Conservation (phyloP, 768 basidiomycete species). For the Boletus rubropictus region DNA sequence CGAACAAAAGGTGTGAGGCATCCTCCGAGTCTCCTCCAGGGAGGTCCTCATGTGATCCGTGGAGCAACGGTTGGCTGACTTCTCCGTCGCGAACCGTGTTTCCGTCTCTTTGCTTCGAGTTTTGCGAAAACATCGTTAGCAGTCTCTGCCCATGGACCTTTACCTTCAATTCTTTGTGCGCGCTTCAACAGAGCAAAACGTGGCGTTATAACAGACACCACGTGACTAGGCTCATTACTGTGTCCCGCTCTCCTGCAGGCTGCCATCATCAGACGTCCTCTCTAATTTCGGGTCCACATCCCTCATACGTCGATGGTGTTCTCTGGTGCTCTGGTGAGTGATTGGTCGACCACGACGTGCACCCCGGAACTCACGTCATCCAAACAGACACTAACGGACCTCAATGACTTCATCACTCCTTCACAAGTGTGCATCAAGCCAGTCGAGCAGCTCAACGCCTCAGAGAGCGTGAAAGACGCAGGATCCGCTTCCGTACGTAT, state of each 20-base stretch:
- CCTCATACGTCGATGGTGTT: constrained; percentile 56
- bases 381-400: constrained; percentile 77
- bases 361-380: constrained; percentile 6
- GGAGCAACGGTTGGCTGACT: constrained; percentile 55
- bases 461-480: constrained; percentile 36
- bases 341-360: not conserved
- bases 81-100: constrained; percentile 30
- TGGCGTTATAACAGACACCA: constrained; percentile 9
- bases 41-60: constrained; percentile 38
- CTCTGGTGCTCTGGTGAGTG: constrained; percentile 74
- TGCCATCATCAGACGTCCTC: not conserved
- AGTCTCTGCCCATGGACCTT: constrained; percentile 18
- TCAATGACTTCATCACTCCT: constrained; percentile 96
- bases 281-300: not conserved
- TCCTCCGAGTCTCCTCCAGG: constrained; percentile 23
- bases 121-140: constrained; percentile 28
- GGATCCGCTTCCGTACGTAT: constrained; percentile 40
- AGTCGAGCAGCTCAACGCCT: constrained; percentile 50
- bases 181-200: not conserved
- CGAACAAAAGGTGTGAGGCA: constrained; percentile 41
- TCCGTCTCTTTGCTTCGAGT: constrained; percentile 27
- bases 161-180: not conserved
- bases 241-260: not conserved
- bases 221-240: too few species aligned
- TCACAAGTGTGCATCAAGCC: constrained; percentile 98